phyloP scores from a whole-genome alignment of 176 grass and related monocot species.

The barley (Hordeum vulgare) region DNA sequence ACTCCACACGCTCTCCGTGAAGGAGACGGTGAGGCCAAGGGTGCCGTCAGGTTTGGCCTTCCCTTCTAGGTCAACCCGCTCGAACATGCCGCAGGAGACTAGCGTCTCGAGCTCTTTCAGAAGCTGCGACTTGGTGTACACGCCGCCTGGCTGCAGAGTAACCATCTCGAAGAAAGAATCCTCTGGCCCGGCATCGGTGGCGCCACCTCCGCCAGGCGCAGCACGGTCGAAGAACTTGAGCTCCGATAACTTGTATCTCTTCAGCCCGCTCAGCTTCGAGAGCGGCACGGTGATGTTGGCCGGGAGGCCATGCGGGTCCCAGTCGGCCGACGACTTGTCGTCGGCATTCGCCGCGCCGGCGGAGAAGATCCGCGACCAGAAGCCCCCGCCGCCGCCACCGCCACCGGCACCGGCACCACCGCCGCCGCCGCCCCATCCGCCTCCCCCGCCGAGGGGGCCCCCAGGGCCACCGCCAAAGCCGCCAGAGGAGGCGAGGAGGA shows the following conservation, averaged over 20 bases:
- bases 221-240: constrained; percentile 79
- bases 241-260: constrained; percentile 85
- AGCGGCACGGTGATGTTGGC: constrained; percentile 63
- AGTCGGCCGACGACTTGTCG: constrained; percentile 46
- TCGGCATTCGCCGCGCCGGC: constrained; percentile 60
- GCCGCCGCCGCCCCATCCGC: constrained; percentile 49
- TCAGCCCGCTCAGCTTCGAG: constrained; percentile 80
- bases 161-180: constrained; percentile 98
- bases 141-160: constrained; percentile 74
- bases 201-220: background rate
- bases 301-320: constrained; percentile 80
- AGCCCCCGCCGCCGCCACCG: constrained; percentile 45
- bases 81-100: constrained; percentile 88
- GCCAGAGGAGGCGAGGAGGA: constrained; percentile 39
- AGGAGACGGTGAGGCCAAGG: constrained; percentile 68
- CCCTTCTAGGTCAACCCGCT: constrained; percentile 76
- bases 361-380: constrained; percentile 67
- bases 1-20: constrained; percentile 80
- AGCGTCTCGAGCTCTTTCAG: constrained; percentile 87
- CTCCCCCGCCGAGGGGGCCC: constrained; percentile 34
- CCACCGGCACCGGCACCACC: constrained; percentile 33
- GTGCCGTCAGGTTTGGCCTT: constrained; percentile 93
- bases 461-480: constrained; percentile 47
- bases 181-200: constrained; percentile 47
- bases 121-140: constrained; percentile 94